Evolutionary conservation across 2,329 filamentous ascomycete species (phyloP), one percentile per base, ranked within the genome.

Genomic region (Fusarium decemcellulare): DNA sequence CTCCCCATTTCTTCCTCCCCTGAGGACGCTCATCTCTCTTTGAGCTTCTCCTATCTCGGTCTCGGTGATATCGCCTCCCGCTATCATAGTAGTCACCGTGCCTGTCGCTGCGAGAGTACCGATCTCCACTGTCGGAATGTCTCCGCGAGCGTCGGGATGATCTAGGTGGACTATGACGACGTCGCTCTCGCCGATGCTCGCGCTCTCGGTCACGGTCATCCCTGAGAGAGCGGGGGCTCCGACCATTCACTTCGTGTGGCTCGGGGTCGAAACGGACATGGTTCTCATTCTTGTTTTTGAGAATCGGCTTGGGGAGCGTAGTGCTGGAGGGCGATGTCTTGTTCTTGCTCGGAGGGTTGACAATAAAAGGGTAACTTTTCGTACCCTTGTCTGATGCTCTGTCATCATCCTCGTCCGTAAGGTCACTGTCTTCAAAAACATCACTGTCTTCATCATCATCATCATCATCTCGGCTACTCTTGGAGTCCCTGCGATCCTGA

Each of bases 231-330:
- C 71, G 73, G 27, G 74, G 62, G 43, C 71, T 74, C 29, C 73
- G 74, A 2, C 75, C 55, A 51, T 81, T 76, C 43, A 88, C 74
- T 74, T 88, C 81, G 58, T 82, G 76, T 15, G 83, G 82, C 70
- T 86, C 81, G 1, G 83, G 81, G 39, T 85, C 83, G 62, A 88
- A 88, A 5, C 84, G 83, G 6, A 90, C 86, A 47, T 86, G 86
- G 63, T 89, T 86, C 48, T 85, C 84, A 63, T 88, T 87, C 70
- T 83, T 85, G 74, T 90, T 90, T 80, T 90, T 90, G 16, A 90
- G 79, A n/a, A 90, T 90, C 6, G 87, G 84, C 71, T 88, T 89
- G 2, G 87, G 88, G 62, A 74, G 75, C 4, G 78, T 75, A 6
- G 79, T 79, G 50, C 75, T 78, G 2, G 80, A 72, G 0, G 81